phyloP scores from a whole-genome alignment of 208 protist genomes.

The Porcisia hertigi region DNA sequence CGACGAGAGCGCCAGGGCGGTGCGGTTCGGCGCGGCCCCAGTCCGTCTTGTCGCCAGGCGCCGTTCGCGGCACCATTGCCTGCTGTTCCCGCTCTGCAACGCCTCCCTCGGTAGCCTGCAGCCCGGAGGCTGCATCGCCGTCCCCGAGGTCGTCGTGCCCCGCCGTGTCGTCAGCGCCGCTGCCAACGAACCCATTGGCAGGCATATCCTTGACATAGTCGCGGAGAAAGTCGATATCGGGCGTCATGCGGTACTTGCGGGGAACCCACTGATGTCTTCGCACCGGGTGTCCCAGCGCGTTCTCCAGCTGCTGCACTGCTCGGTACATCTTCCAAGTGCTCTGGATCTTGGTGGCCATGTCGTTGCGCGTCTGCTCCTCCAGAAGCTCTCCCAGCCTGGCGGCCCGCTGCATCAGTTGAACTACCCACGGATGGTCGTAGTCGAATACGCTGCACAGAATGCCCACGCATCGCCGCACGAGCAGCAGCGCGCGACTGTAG shows the following conservation, averaged over 20 bases:
- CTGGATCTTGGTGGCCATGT: slow-evolving; percentile 82
- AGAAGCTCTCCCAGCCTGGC: slow-evolving; percentile 48
- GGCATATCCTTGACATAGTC: slow-evolving; percentile 41
- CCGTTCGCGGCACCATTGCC: slow-evolving; percentile 20
- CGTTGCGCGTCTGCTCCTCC: slow-evolving; percentile 47
- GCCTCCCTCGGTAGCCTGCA: slow-evolving; percentile 1
- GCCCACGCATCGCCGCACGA: slow-evolving; percentile 82
- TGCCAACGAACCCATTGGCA: slow-evolving; percentile 5
- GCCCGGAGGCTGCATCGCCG: not conserved
- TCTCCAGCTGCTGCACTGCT: slow-evolving; percentile 65
- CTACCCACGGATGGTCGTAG: slow-evolving; percentile 86
- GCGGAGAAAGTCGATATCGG: slow-evolving; percentile 56
- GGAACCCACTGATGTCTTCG: slow-evolving; percentile 68
- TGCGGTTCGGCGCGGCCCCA: not conserved
- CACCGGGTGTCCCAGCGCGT: slow-evolving; percentile 61
- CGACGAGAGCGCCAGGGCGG: slow-evolving; percentile 11
- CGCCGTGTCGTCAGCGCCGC: not conserved
- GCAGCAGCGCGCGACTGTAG: slow-evolving; percentile 75
- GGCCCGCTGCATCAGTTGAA: slow-evolving; percentile 63
- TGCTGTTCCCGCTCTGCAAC: slow-evolving; percentile 8
- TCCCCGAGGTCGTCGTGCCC: not conserved
- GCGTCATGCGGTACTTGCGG: slow-evolving; percentile 37
- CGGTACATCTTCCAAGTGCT: slow-evolving; percentile 80
- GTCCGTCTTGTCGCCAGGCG: not conserved
- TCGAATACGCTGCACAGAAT: slow-evolving; percentile 85